Evolutionary conservation across 2,329 filamentous ascomycete species (phyloP).

Genomic region (Talaromyces sp.): DNA sequence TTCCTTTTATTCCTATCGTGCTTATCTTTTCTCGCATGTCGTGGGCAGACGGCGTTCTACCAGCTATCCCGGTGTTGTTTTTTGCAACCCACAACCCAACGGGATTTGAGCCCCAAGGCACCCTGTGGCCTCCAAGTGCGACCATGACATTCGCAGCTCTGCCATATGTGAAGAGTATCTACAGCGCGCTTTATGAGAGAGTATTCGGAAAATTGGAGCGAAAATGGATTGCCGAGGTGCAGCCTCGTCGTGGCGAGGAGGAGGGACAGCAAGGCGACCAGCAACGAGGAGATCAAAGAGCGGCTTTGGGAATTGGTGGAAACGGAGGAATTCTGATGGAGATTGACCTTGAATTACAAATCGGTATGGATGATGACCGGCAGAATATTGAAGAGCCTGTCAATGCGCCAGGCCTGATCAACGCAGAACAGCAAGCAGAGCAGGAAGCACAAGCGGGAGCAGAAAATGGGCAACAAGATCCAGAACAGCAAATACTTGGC

Average conservation of each 20-base stretch:
- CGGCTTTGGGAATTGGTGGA: constrained; percentile 25
- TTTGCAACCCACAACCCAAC: constrained; percentile 49
- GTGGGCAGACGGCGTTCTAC: constrained; percentile 62
- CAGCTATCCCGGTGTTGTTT: constrained; percentile 60
- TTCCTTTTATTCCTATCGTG: constrained; percentile 66
- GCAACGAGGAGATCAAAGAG: constrained; percentile 32
- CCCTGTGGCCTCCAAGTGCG: constrained; percentile 65
- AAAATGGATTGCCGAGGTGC: constrained; percentile 62
- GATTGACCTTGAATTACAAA: constrained; percentile 52
- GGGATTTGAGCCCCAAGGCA: constrained; percentile 49
- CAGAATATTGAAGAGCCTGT: constrained; percentile 40
- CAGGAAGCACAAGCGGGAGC: constrained; percentile 7
- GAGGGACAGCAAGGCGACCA: constrained; percentile 34
- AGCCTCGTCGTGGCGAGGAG: constrained; percentile 49
- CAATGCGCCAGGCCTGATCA: constrained; percentile 28
- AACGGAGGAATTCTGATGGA: constrained; percentile 50
- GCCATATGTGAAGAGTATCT: constrained; percentile 64
- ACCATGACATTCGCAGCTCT: constrained; percentile 65
- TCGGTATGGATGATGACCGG: constrained; percentile 45
- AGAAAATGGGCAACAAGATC: constrained; percentile 24
- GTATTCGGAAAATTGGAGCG: constrained; percentile 59
- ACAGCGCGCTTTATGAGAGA: constrained; percentile 62
- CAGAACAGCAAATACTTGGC: constrained; percentile 34
- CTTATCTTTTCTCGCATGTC: constrained; percentile 67
- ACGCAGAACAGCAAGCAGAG: not conserved